Percentiles rank a stretch among this genome's conserved stretches.
Conservation (phyloP, 768 basidiomycete species). For the Pulveroboletus sp. region DNA sequence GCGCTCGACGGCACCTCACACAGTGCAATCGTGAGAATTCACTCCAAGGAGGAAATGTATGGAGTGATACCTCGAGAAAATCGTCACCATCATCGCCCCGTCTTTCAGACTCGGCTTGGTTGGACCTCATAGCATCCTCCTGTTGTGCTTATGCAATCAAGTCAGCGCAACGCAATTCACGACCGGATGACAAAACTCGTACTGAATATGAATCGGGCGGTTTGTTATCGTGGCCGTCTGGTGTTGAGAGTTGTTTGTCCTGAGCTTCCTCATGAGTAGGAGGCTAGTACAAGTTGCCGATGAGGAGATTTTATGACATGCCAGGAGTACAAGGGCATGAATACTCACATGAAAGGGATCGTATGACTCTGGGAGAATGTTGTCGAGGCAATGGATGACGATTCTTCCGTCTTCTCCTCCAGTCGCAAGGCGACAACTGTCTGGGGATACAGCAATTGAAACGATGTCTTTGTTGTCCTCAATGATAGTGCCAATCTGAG, state of each 20-base stretch:
- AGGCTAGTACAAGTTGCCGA: not conserved
- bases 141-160: not conserved
- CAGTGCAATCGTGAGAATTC: not conserved
- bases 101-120: not conserved
- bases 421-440: not conserved
- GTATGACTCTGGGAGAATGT: not conserved
- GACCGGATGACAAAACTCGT: no score
- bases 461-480: no score
- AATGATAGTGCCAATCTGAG: not conserved
- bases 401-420: not conserved
- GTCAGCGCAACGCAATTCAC: no score
- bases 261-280: not conserved
- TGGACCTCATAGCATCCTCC: not conserved
- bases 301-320: no score
- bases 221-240: no score
- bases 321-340: no score
- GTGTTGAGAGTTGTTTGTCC: not conserved
- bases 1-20: not conserved
- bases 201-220: no score
- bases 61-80: not conserved
- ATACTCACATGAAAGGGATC: not conserved
- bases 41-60: not conserved
- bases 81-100: not conserved
- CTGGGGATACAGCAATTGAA: not conserved
- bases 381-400: not conserved